Percentiles rank a stretch among this genome's conserved stretches.
Evolutionary conservation across 148 eudicot species (phyloP).

Genomic region (Fagopyrum esculentum): DNA sequence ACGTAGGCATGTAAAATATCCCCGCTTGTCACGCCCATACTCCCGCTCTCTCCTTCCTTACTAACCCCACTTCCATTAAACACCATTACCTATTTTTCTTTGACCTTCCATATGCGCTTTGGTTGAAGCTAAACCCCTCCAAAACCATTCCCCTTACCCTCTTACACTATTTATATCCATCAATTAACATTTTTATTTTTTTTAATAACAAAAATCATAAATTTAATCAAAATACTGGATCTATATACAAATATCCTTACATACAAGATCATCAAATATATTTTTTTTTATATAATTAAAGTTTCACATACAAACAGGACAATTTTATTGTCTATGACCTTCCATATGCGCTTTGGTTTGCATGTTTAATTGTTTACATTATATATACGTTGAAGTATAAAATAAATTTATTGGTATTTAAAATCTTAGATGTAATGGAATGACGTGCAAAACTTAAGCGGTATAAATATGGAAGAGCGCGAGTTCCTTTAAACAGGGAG

Average conservation of each 20-base stretch:
- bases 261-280: too few relatives aligned
- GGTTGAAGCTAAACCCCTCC: background rate
- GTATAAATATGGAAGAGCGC: background rate
- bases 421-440: too few relatives aligned
- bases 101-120: background rate
- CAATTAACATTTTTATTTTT: background rate
- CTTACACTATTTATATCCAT: background rate
- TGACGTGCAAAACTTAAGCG: background rate
- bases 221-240: too few relatives aligned
- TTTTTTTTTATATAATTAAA: too few relatives aligned
- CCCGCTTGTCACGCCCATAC: slow-evolving; percentile 6
- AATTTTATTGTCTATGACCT: too few relatives aligned
- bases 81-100: background rate
- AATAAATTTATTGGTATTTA: too few relatives aligned
- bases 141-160: background rate
- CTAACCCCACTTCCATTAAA: background rate
- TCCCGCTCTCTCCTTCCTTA: background rate
- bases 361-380: too few relatives aligned
- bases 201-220: too few relatives aligned
- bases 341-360: too few relatives aligned
- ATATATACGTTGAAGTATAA: too few relatives aligned
- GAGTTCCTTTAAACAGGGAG: background rate
- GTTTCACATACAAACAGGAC: too few relatives aligned
- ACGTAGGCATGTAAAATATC: background rate
- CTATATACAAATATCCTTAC: too few relatives aligned